Evolutionary conservation across 2,329 filamentous ascomycete genomes (phyloP).

Genomic region (Huntiella omanensis): DNA sequence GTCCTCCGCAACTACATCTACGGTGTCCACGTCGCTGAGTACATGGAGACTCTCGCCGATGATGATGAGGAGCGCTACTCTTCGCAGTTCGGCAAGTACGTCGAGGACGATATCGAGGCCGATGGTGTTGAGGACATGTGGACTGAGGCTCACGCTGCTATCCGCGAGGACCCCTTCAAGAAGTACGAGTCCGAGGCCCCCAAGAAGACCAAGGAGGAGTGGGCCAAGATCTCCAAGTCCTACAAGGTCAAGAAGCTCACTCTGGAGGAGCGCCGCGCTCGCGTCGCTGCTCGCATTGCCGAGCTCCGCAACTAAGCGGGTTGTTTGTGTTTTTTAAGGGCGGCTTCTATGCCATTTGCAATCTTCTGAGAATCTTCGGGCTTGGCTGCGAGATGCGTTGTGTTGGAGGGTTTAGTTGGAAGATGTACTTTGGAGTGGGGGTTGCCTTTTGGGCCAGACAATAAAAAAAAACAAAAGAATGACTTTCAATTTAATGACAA

Average conservation of each 20-base stretch:
- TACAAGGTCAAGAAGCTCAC: conserved; percentile 59
- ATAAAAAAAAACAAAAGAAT: conserved; percentile 11
- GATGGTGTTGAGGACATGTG: conserved; percentile 96
- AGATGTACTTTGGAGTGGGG: background rate
- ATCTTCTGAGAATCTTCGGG: background rate
- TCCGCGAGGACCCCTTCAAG: conserved; percentile 97
- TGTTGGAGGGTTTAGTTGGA: background rate
- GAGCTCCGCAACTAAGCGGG: conserved; percentile 34
- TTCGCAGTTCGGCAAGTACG: conserved; percentile 94
- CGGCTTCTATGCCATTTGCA: background rate
- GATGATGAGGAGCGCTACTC: conserved; percentile 99
- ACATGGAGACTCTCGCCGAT: conserved; percentile 99
- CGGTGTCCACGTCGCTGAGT: conserved; percentile 95
- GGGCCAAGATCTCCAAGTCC: conserved; percentile 91
- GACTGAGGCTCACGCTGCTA: conserved; percentile 82
- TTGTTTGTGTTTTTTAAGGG: background rate
- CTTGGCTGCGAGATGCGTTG: background rate
- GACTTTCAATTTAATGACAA: conserved; percentile 2
- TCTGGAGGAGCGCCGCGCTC: conserved; percentile 65
- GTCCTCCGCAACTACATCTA: conserved; percentile 98
- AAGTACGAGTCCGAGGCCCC: conserved; percentile 55
- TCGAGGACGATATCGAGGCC: conserved; percentile 90
- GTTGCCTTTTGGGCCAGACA: background rate
- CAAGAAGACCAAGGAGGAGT: conserved; percentile 96
- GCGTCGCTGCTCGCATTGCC: conserved; percentile 81